Base-by-base conservation (phyloP, 2,329 filamentous ascomycete genomes). In the Arthrobotrys conoides region DNA sequence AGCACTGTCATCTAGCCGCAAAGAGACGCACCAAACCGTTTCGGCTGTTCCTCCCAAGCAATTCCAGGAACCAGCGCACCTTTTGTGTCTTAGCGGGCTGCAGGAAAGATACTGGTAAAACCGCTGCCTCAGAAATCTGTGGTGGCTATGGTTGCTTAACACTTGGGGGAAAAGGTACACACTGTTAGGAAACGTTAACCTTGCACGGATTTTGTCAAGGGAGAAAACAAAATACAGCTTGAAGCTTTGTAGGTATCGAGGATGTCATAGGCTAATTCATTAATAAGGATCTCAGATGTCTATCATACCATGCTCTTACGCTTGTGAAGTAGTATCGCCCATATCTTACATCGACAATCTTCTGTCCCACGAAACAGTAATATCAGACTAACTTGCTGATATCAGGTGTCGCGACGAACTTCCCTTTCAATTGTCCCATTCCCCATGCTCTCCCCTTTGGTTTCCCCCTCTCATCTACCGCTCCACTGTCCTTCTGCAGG, bases 341-440 rank as follows among this genome's bases (percentile, higher is more conserved):
- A 44, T 76, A 76, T 70, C 72, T 57, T 70, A 76, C 72, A 69
- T 51, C 41, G 49, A 33, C 20, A 30, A 64, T n/a, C 46, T n/a
- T 18, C n/a, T 14, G n/a, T 61, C 27, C 38, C 33, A 59, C 49
- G 30, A n/a, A 63, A 30, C n/a, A 10, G 22, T 59, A 66, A 66
- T 18, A 51, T 70, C 48, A 76, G 18, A 77, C 57, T 51, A 77
- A 53, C 46, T 77, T 77, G 41, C 61, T 51, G 48, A 77, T 77
- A 82, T 91, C 87, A 14, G 90, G 90, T 64, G 86, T 88, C 38
- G 90, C 87, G 1, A 91, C 88, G 82, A 91, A 90, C 83, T 90
- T 91, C 68, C 88, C 88, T 83, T 87, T 88, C n/a, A 91, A 85
- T 81, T 89, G 87, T 8, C 89, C 90, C 85, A 91, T 88, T 1